These are phyloP conservation scores for Cryptococcus amylolentus DNA, from an alignment of 1,284 basidiomycete genomes.

Conservation along the genomic window DNA sequence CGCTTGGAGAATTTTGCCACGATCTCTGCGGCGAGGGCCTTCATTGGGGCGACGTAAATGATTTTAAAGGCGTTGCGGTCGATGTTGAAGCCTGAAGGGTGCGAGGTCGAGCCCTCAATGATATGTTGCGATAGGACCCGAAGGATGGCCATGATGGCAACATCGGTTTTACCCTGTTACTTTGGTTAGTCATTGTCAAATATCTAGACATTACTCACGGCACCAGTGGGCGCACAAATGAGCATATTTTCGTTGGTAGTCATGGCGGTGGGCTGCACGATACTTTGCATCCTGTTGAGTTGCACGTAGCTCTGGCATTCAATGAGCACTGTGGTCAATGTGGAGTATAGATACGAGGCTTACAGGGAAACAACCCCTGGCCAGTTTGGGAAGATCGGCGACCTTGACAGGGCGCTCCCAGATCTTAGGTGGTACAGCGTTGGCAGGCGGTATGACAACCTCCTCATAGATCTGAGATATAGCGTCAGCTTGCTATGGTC, in stretches of 20 bases:
- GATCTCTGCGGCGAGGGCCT: conserved; percentile 93
- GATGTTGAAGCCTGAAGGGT: conserved; percentile 55
- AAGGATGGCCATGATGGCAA: conserved; percentile 91
- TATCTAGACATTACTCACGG: conserved; percentile 56
- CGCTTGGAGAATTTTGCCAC: conserved; percentile 88
- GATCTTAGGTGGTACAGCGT: conserved; percentile 67
- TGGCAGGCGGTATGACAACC: conserved; percentile 83
- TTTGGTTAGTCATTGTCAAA: background rate
- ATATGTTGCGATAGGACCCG: conserved; percentile 75
- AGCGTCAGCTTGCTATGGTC: conserved; percentile 29
- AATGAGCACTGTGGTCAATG: conserved; percentile 6
- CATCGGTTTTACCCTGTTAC: conserved; percentile 92
- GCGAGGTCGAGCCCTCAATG: conserved; percentile 51
- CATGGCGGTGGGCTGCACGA: conserved; percentile 91
- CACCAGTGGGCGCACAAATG: conserved; percentile 93
- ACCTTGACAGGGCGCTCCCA: conserved; percentile 73
- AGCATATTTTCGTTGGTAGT: conserved; percentile 94
- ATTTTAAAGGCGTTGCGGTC: conserved; percentile 81
- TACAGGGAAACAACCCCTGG: conserved; percentile 83
- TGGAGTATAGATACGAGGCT: conserved; percentile 28
- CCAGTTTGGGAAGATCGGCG: conserved; percentile 70
- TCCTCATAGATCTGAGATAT: conserved; percentile 57
- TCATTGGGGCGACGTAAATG: conserved; percentile 99
- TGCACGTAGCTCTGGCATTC: conserved; percentile 69
- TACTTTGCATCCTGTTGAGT: conserved; percentile 92